Conservation (phyloP, 345 rosid species). For the Nasturtium officinale region DNA sequence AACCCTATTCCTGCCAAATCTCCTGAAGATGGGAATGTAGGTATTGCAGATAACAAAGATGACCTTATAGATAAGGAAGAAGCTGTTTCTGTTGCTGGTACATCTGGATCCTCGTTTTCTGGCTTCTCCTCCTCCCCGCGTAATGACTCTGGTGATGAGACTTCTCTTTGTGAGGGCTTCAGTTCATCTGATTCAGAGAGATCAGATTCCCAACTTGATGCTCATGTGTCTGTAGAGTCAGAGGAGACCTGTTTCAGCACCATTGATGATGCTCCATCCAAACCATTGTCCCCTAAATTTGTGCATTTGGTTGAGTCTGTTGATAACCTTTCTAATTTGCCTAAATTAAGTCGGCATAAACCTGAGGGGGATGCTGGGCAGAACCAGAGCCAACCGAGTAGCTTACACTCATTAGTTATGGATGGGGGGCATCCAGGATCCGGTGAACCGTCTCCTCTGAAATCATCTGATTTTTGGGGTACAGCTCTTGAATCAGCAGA, state of each 20-base stretch:
- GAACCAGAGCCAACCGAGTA: constrained; percentile 39
- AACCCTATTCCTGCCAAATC: constrained; percentile 42
- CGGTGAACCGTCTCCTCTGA: constrained; percentile 37
- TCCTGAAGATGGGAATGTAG: constrained; percentile 42
- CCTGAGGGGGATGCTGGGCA: constrained; percentile 36
- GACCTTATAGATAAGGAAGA: constrained; percentile 53
- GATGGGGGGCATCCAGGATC: constrained; percentile 33
- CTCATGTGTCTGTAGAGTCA: constrained; percentile 45
- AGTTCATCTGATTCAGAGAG: constrained; percentile 66
- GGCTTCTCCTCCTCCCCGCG: constrained; percentile 68
- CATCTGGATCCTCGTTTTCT: constrained; percentile 67
- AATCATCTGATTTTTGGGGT: constrained; percentile 66
- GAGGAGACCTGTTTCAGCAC: constrained; percentile 43
- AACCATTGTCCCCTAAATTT: constrained; percentile 70
- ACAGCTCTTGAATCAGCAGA: constrained; percentile 49
- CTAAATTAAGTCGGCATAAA: constrained; percentile 41
- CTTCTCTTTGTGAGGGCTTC: constrained; percentile 64
- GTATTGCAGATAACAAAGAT: constrained; percentile 48
- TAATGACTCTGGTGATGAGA: constrained; percentile 72
- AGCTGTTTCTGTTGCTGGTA: constrained; percentile 52
- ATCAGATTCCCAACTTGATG: constrained; percentile 45
- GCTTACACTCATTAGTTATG: constrained; percentile 36
- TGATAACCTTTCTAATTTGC: constrained; percentile 44
- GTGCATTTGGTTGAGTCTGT: constrained; percentile 66
- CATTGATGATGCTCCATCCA: constrained; percentile 47